These are phyloP conservation scores for Neurospora tetrasperma DNA, from an alignment of 495 filamentous ascomycete species.

Conservation along the genomic window DNA sequence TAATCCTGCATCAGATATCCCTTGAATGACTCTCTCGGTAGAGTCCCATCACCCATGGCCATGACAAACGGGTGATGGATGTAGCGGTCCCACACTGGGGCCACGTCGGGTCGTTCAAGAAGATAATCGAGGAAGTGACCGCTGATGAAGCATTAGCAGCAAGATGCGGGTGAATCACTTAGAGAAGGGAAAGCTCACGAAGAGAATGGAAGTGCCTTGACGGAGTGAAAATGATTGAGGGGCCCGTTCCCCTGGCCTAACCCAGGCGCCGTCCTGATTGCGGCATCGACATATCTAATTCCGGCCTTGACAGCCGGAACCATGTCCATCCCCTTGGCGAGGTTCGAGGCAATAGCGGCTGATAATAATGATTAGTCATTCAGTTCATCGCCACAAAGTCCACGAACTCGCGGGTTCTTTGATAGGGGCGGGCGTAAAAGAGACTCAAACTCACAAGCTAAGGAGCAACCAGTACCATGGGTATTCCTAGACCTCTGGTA, in stretches of 20 bases:
- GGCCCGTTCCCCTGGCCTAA: constrained; percentile 78
- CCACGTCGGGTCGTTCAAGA: constrained; percentile 64
- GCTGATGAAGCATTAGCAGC: constrained; percentile 29
- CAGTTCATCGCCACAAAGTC: neutral
- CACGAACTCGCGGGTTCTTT: neutral
- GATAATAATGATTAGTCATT: neutral
- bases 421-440: neutral
- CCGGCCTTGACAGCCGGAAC: constrained; percentile 56
- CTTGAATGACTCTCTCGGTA: constrained; percentile 67
- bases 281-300: constrained; percentile 72
- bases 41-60: constrained; percentile 60
- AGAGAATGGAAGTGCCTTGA: constrained; percentile 66
- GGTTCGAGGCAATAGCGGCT: constrained; percentile 82
- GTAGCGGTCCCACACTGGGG: constrained; percentile 57
- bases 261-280: constrained; percentile 64
- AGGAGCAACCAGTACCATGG: constrained; percentile 90
- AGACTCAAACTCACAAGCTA: constrained; percentile 59
- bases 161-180: constrained; percentile 7
- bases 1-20: constrained; percentile 85
- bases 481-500: constrained; percentile 70
- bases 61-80: constrained; percentile 72
- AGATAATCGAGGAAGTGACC: constrained; percentile 78
- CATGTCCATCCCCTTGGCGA: constrained; percentile 53
- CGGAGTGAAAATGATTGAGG: constrained; percentile 89
- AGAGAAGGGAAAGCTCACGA: constrained; percentile 47